These are phyloP conservation scores for Saturnispora quitensis DNA, from an alignment of 805 yeast genomes.

Conservation along the genomic window DNA sequence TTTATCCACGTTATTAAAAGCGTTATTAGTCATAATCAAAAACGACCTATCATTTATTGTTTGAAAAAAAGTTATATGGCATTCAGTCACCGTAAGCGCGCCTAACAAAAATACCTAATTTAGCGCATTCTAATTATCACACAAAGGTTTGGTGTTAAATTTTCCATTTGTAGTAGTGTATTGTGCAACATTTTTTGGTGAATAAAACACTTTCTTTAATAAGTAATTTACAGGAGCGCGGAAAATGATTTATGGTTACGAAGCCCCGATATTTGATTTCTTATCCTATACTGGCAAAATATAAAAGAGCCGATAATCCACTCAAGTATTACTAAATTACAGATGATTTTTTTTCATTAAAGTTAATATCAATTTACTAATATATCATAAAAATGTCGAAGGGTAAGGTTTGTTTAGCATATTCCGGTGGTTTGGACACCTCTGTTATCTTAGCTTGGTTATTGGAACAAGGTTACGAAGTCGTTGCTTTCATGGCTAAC, in stretches of 20 bases:
- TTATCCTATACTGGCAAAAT: background rate
- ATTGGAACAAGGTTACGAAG: slow-evolving; percentile 96
- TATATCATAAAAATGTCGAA: slow-evolving; percentile 56
- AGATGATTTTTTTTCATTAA: background rate
- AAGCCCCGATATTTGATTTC: background rate
- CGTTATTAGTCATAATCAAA: background rate
- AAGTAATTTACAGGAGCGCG: background rate
- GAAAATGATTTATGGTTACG: background rate
- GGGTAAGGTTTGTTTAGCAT: slow-evolving; percentile 98
- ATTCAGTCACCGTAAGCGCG: background rate
- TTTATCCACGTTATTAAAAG: too few species aligned
- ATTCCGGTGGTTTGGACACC: slow-evolving; percentile 98
- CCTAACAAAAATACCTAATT: background rate
- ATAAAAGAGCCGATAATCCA: background rate
- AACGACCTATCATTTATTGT: background rate
- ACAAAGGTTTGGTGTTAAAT: background rate
- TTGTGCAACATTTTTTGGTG: background rate
- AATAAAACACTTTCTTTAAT: background rate
- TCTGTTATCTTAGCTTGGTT: slow-evolving; percentile 97
- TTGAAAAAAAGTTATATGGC: background rate
- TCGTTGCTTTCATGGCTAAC: slow-evolving; percentile 95
- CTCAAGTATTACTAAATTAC: background rate
- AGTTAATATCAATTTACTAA: background rate
- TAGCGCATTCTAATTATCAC: background rate
- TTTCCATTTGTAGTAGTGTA: background rate